Base-by-base conservation (phyloP, 2,329 filamentous ascomycete species). In the Microsporum canis region DNA sequence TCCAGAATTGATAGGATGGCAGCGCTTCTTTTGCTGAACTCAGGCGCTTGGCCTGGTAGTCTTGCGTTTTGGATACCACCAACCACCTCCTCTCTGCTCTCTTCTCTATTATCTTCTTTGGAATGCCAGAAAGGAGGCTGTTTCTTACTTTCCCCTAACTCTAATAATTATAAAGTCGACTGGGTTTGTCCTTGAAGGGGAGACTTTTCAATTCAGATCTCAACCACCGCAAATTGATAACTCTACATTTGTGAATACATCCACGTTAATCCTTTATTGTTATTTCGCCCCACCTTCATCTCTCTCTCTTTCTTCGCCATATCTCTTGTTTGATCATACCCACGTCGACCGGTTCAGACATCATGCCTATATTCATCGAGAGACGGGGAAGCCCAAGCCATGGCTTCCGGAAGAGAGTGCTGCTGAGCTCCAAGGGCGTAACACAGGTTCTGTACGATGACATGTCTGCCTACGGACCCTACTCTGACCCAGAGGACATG, bases 131-230 rank as follows among this genome's bases (percentile, higher is more conserved):
- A 23, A 51, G 45, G 45, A 51, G 45, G 45, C 45, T 51, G 10
- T 27, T 31, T 51, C 53, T 56, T 34, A 2, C 17, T 36, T 57
- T 41, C 12, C 1, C 23, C 3, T 43, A 58, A 41, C 39, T 58
- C 27, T 58, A 58, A 58, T 58, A 17, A 7, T 33, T 58, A 58
- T 58, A 58, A 45, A 58, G 56, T 31, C 39, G 34, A 57, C 55
- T 41, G 56, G 8, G 51, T 55, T 55, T 23, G 14, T 29, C 27
- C 12, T 38, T n/a, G 31, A 29, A 33, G 6, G 29, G 49, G 49
- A 47, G 27, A 33, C 31, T 36, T 55, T 43, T 31, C 33, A 36
- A 55, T 36, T 38, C 51, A 55, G 51, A 55, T 34, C 33, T 55
- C 51, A 55, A 55, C 51, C 51, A 55, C 31, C 12, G 14, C 51